These are phyloP conservation scores for Termitomyces titanicus DNA, from an alignment of 768 basidiomycete genomes.

Conservation along the genomic window DNA sequence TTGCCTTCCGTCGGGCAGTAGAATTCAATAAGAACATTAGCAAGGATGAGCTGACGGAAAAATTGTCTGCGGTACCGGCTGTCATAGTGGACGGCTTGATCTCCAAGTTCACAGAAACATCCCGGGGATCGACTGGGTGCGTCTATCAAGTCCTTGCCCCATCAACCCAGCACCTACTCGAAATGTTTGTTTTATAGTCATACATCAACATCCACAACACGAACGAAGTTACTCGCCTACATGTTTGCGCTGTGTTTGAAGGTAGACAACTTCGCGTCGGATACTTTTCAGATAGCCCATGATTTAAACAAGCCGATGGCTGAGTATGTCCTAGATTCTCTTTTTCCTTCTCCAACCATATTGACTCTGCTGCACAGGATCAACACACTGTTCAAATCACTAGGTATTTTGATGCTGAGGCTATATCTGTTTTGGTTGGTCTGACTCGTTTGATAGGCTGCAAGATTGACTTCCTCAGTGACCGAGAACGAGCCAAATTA, in stretches of 20 bases:
- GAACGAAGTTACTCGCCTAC: slow-evolving; percentile 71
- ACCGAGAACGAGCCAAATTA: slow-evolving; percentile 63
- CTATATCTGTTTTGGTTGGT: background rate
- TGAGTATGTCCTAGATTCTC: slow-evolving; percentile 47
- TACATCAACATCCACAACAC: slow-evolving; percentile 62
- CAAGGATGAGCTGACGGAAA: slow-evolving; percentile 52
- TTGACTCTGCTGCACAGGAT: slow-evolving; percentile 30
- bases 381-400: slow-evolving; percentile 67
- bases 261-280: slow-evolving; percentile 73
- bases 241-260: slow-evolving; percentile 80
- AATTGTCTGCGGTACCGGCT: slow-evolving; percentile 54
- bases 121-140: slow-evolving; percentile 64
- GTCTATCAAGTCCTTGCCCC: background rate
- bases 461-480: slow-evolving; percentile 53
- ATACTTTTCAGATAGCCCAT: slow-evolving; percentile 61
- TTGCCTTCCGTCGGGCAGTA: slow-evolving; percentile 57
- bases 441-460: slow-evolving; percentile 50
- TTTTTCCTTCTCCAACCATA: background rate
- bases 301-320: slow-evolving; percentile 66
- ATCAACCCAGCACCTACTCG: slow-evolving; percentile 3
- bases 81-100: slow-evolving; percentile 72
- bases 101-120: slow-evolving; percentile 74
- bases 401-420: slow-evolving; percentile 43
- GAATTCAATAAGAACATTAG: slow-evolving; percentile 36
- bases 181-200: slow-evolving; percentile 28